Conservation (phyloP, 2,329 filamentous ascomycete genomes). For the Dactylellina parvicollis region DNA sequence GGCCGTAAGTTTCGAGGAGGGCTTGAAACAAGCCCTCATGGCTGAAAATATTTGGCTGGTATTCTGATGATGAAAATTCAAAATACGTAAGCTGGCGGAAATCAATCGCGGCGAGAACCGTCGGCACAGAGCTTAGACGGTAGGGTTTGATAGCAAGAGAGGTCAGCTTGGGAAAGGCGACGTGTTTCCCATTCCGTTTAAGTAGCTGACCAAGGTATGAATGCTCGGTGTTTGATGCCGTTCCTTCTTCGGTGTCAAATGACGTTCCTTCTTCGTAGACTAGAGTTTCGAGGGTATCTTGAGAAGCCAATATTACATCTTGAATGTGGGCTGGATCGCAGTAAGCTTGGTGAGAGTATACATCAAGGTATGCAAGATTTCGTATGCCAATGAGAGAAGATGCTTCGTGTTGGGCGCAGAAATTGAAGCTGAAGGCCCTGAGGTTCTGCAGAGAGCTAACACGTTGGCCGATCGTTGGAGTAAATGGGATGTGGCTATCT, state of each 20-base stretch:
- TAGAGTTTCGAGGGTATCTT: constrained; percentile 28
- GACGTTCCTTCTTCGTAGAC: constrained; percentile 22
- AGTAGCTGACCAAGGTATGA: neutral
- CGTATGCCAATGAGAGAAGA: constrained; percentile 10
- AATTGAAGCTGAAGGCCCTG: constrained; percentile 38
- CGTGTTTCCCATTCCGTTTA: neutral
- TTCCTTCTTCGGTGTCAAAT: no score
- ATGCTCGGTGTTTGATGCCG: neutral
- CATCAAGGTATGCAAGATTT: constrained; percentile 24
- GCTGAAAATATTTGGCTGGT: constrained; percentile 9
- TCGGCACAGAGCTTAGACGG: neutral
- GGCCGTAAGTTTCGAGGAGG: neutral
- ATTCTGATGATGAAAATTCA: constrained; percentile 34
- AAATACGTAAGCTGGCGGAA: constrained; percentile 40
- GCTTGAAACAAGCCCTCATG: constrained; percentile 26
- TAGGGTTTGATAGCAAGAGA: constrained; percentile 14
- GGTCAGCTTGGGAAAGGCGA: constrained; percentile 21
- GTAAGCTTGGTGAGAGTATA: neutral
- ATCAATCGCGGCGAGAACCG: constrained; percentile 7
- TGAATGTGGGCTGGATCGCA: neutral
- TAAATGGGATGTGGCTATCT: constrained; percentile 25
- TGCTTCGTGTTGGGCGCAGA: neutral
- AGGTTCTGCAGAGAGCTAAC: neutral
- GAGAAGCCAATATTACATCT: constrained; percentile 11
- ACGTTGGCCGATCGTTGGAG: neutral